Base-by-base conservation (phyloP, 495 filamentous ascomycete species). In the Penicillium longicatenatum region DNA sequence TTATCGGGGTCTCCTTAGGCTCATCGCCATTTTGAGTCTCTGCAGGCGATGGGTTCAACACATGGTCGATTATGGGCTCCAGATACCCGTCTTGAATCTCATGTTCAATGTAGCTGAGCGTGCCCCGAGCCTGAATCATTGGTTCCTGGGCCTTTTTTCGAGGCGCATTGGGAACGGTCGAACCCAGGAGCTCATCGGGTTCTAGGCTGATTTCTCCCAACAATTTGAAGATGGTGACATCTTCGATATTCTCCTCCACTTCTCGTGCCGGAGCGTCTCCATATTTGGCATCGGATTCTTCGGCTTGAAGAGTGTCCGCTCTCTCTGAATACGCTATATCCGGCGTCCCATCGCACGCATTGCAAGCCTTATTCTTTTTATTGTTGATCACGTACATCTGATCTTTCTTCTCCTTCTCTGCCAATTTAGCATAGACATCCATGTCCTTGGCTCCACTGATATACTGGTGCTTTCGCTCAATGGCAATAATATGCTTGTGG, bases 391-490 rank as follows among this genome's bases (percentile, higher is more conserved):
- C 82, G 3, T 87, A 71, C 26, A 53, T 66, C 44, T 89, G 53
- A 16, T 54, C 83, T 70, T 81, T 85, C 56, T 89, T 57, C 26
- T 49, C 82, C 70, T 82, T 85, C 58, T 86, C 78, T 1, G 84
- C 84, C 45, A 96, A 68, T 43, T 84, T 85, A 11, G 92, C 91
- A 44, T 84, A 75, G 2, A 90, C 75, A 73, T 98, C 94, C 75
- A 94, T 89, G 16, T 78, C 80, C 65, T 87, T 90, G 6, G 94
- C 93, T 5, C 91, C 91, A 31, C 80, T 81, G 64, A 97, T 93
- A 65, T 96, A 96, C 57, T 86, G 84, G 48, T 88, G 84, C 63
- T 85, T 89, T 61, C 91, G 90, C 71, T 98, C 94, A 59, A 98
- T 89, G 14, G 94, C 94, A 57, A 97, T 83, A 51, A 98, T 89